Evolutionary conservation across 345 rosid genomes (phyloP).

Genomic region (Melastoma malabathricum): DNA sequence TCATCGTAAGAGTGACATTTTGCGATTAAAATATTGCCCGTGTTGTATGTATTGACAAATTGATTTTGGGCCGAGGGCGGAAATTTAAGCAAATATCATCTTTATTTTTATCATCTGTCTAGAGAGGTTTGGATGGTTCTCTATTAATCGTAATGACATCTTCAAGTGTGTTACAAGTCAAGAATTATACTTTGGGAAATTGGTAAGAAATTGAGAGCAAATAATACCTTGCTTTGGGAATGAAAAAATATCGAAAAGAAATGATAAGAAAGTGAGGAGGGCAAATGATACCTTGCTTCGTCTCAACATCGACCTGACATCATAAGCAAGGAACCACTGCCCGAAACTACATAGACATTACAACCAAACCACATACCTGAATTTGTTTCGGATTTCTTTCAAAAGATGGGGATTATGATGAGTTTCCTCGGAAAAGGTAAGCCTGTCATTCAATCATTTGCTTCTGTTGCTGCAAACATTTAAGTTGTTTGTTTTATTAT

Average conservation of each 20-base stretch:
- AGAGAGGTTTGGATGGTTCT: too few relatives aligned
- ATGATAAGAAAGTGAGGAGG: background rate
- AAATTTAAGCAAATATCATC: too few relatives aligned
- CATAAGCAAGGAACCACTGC: background rate
- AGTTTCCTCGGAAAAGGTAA: conserved; percentile 54
- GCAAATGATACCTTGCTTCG: conserved; percentile 4
- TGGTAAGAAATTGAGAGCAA: too few relatives aligned
- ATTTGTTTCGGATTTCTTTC: background rate
- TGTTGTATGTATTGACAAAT: too few relatives aligned
- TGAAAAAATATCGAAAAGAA: too few relatives aligned
- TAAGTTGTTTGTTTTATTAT: background rate
- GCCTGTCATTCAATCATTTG: background rate
- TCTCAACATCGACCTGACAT: background rate
- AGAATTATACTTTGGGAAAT: background rate
- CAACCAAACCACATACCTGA: background rate
- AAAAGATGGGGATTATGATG: conserved; percentile 47
- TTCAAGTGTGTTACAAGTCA: conserved; percentile 4
- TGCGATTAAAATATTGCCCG: too few relatives aligned
- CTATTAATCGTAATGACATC: too few relatives aligned
- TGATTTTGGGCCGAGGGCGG: too few relatives aligned
- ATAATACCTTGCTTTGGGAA: too few relatives aligned
- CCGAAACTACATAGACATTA: background rate
- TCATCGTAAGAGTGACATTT: too few relatives aligned
- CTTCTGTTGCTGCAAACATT: background rate
- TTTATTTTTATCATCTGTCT: too few relatives aligned